Percentiles rank a stretch among this genome's conserved stretches.
Conservation (phyloP, 2,329 filamentous ascomycete genomes). For the Teratosphaeria viscida region DNA sequence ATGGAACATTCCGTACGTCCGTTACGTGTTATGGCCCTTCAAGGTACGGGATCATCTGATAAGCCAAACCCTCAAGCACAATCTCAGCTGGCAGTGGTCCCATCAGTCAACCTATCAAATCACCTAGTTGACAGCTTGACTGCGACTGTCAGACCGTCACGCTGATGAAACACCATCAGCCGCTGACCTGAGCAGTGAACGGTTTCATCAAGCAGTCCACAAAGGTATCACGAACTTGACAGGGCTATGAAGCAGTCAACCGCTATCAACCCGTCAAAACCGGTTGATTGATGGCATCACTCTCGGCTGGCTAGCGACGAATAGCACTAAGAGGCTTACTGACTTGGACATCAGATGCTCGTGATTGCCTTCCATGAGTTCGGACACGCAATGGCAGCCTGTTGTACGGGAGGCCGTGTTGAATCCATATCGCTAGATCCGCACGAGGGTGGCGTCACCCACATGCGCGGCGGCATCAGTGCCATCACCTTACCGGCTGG, state of each 20-base stretch:
- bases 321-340: not conserved
- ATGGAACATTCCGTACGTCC: slow-evolving; percentile 71
- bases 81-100: too few relatives aligned
- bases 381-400: slow-evolving; percentile 62
- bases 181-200: too few relatives aligned
- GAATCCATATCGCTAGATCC: slow-evolving; percentile 66
- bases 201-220: too few relatives aligned
- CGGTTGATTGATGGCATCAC: too few relatives aligned
- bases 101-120: too few relatives aligned
- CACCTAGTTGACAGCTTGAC: too few relatives aligned
- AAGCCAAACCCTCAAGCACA: too few relatives aligned
- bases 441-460: slow-evolving; percentile 66
- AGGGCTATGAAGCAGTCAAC: too few relatives aligned
- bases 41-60: slow-evolving; percentile 42
- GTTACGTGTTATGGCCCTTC: slow-evolving; percentile 68
- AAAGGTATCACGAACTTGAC: too few relatives aligned
- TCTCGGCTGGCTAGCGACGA: not conserved
- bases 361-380: slow-evolving; percentile 77
- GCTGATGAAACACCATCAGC: too few relatives aligned
- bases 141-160: too few relatives aligned
- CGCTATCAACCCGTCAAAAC: too few relatives aligned
- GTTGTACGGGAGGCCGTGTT: slow-evolving; percentile 62
- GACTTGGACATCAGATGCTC: slow-evolving; percentile 49
- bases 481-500: slow-evolving; percentile 66
- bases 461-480: slow-evolving; percentile 61